Conservation (phyloP, 768 basidiomycete genomes). For the Amanita exitialis region DNA sequence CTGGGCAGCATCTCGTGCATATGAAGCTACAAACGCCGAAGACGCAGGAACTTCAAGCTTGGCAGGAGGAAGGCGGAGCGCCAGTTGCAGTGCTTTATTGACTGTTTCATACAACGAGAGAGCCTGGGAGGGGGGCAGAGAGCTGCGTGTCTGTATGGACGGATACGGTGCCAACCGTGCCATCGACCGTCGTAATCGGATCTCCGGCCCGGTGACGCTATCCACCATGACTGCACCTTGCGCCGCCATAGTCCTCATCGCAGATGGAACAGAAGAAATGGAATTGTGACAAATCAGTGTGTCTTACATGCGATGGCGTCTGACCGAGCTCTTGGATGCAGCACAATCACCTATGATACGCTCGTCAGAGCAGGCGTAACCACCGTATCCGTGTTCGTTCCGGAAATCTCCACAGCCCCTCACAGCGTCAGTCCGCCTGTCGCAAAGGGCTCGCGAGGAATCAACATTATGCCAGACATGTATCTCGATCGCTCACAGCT, state of each 20-base stretch:
- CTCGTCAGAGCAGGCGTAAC: conserved; percentile 66
- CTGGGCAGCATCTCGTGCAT: conserved; percentile 45
- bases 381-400: conserved; percentile 56
- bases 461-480: conserved; percentile 61
- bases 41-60: conserved; percentile 37
- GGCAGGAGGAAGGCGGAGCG: conserved; percentile 35
- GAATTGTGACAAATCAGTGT: conserved; percentile 51
- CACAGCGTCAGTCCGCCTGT: conserved; percentile 28
- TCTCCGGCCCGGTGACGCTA: background rate
- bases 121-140: conserved; percentile 42
- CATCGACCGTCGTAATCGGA: background rate
- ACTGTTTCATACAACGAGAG: conserved; percentile 38
- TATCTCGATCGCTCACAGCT: conserved; percentile 35
- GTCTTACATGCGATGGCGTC: background rate
- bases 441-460: conserved; percentile 61
- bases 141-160: conserved; percentile 33
- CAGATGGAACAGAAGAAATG: conserved; percentile 84
- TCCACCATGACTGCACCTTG: background rate
- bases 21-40: conserved; percentile 43
- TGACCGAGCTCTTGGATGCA: conserved; percentile 17
- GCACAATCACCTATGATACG: conserved; percentile 75
- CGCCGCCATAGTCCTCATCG: conserved; percentile 63
- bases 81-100: conserved; percentile 32
- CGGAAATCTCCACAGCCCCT: conserved; percentile 19
- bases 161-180: conserved; percentile 38